A percentile compares a stretch with the other conserved stretches of the same genome.
These are phyloP conservation scores for Quercus wislizeni DNA, from an alignment of 306 rosid species.

Conservation along the genomic window DNA sequence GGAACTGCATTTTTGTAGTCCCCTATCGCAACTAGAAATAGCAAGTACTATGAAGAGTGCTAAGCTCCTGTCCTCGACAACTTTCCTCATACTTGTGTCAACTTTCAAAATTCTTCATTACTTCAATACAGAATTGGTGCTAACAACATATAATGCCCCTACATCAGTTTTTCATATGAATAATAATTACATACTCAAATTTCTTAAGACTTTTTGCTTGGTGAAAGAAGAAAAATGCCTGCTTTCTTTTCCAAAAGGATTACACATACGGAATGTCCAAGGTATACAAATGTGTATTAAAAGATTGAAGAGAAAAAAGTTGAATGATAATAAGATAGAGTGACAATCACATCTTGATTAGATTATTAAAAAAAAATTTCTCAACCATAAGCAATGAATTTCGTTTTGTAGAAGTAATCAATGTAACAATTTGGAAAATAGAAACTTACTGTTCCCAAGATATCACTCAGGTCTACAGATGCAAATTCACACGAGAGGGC, in stretches of 20 bases:
- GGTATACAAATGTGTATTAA: neutral
- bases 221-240: neutral
- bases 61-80: neutral
- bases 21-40: neutral
- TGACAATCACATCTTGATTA: neutral
- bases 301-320: neutral
- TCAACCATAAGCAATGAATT: neutral
- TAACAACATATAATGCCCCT: neutral
- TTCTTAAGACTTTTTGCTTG: neutral
- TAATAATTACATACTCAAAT: neutral
- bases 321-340: neutral
- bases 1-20: neutral
- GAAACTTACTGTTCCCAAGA: constrained; percentile 96
- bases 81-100: neutral
- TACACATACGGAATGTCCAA: neutral
- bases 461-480: constrained; percentile 83
- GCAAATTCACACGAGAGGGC: constrained; percentile 97
- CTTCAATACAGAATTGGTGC: neutral
- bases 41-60: neutral
- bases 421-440: constrained; percentile 23
- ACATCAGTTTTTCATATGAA: neutral
- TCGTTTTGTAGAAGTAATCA: constrained; percentile 5
- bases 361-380: neutral
- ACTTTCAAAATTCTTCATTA: neutral
- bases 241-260: neutral